These are phyloP conservation scores for Trichocomaceae sp. DNA, from an alignment of 2,329 filamentous ascomycete genomes.

Conservation along the genomic window DNA sequence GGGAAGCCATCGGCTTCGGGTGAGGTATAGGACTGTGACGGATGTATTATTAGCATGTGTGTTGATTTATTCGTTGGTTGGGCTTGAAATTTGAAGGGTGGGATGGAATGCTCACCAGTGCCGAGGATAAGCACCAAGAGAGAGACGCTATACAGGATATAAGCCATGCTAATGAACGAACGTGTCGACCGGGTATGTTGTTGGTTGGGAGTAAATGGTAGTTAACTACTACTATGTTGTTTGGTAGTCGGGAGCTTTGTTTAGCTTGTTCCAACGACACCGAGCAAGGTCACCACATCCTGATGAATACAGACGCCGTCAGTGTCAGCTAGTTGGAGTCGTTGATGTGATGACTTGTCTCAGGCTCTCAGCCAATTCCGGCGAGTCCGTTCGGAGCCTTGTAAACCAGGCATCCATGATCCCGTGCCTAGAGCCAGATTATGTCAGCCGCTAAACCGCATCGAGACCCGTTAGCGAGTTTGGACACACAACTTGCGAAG, in stretches of 20 bases:
- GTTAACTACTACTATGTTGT: background rate
- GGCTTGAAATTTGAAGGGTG: no score
- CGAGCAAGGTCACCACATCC: conserved; percentile 3
- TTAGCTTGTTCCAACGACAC: conserved; percentile 1
- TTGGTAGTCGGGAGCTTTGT: background rate
- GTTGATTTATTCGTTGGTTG: no score
- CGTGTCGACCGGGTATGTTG: background rate
- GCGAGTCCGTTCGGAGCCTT: conserved; percentile 1
- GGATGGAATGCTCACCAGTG: conserved; percentile 60
- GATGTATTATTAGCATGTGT: no score
- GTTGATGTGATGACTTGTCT: background rate
- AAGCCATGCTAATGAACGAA: conserved; percentile 53
- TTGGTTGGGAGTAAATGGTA: background rate
- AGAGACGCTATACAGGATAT: conserved; percentile 71
- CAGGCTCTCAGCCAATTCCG: conserved; percentile 2
- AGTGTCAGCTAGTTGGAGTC: background rate
- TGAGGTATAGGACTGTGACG: conserved; percentile 64
- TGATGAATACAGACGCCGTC: background rate
- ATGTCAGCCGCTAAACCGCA: conserved; percentile 10
- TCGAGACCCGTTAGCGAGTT: conserved; percentile 12
- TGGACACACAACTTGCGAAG: conserved; percentile 9
- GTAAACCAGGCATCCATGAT: background rate
- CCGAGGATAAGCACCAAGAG: conserved; percentile 64
- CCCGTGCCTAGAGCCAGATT: background rate
- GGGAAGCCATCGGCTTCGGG: conserved; percentile 69